Conservation (phyloP, 208 protist genomes). For the Tritrichomonas foetus region DNA sequence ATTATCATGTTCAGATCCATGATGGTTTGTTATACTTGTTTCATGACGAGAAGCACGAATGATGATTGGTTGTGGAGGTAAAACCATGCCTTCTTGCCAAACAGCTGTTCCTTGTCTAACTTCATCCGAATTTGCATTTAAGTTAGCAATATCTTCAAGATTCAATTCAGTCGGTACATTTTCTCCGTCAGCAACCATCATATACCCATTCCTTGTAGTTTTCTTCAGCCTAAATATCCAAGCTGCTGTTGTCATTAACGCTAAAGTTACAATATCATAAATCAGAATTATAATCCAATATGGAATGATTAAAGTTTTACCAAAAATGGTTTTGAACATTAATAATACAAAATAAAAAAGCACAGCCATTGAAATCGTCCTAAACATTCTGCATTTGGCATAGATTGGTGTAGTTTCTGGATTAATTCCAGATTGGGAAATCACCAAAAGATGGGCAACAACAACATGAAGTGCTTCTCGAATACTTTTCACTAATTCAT, state of each 20-base stretch:
- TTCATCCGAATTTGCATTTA: neutral
- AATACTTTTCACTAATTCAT: neutral
- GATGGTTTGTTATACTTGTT: too few relatives aligned
- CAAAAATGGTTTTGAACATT: neutral
- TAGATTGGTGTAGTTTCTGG: constrained; percentile 2
- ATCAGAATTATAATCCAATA: neutral
- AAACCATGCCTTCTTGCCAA: neutral
- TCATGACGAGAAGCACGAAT: too few relatives aligned
- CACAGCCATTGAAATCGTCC: neutral
- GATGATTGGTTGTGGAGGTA: neutral
- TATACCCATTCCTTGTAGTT: neutral
- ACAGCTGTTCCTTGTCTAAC: neutral
- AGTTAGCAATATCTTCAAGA: neutral
- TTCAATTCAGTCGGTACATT: neutral
- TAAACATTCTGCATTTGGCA: neutral
- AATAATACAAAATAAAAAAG: neutral
- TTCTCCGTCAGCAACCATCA: neutral
- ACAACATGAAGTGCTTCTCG: neutral
- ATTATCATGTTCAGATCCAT: too few relatives aligned
- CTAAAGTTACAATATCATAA: neutral
- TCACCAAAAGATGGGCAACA: neutral
- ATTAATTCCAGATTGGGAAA: neutral
- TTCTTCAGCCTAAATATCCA: neutral
- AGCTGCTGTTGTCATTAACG: neutral
- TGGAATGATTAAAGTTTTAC: neutral